These are phyloP conservation scores for Camellia lanceoleosa DNA, from an alignment of 148 eudicot genomes.

Conservation along the genomic window DNA sequence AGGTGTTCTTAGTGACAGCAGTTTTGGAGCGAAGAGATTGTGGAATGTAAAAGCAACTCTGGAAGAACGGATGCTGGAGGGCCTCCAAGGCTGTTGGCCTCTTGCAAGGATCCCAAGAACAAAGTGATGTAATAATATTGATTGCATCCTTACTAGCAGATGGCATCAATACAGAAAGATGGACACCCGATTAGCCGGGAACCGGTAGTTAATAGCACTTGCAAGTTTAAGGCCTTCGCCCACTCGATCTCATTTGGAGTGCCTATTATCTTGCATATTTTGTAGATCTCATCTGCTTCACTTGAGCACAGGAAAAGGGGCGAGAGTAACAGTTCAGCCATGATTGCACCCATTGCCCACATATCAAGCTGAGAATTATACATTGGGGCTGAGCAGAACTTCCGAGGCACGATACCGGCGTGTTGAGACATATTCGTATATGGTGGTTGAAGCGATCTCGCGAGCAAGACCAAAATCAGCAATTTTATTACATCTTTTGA, in stretches of 20 bases:
- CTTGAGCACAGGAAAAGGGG: too few species aligned
- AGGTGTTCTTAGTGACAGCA: conserved; percentile 30
- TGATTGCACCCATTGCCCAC: too few species aligned
- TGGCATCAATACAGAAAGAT: conserved; percentile 68
- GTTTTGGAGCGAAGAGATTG: conserved; percentile 50
- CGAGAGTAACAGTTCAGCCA: too few species aligned
- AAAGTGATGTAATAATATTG: conserved; percentile 61
- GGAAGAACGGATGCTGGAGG: conserved; percentile 91
- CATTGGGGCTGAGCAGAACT: too few species aligned
- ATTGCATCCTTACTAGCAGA: conserved; percentile 74
- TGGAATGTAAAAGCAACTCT: conserved; percentile 71
- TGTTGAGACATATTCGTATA: too few species aligned
- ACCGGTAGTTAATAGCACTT: conserved; percentile 73
- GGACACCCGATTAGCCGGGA: conserved; percentile 79
- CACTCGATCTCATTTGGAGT: conserved; percentile 68
- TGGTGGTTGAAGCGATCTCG: too few species aligned
- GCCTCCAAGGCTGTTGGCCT: conserved; percentile 87
- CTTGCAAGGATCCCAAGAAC: conserved; percentile 86
- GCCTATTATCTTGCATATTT: conserved; percentile 81
- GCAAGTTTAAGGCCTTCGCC: conserved; percentile 75
- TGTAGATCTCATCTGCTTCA: conserved; percentile 92
- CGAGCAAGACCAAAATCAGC: too few species aligned
- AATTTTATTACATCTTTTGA: too few species aligned
- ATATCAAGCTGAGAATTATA: too few species aligned
- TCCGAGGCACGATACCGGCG: too few species aligned